Base-by-base conservation (phyloP, 805 yeast genomes). In the Saturnispora kantuleensis region DNA sequence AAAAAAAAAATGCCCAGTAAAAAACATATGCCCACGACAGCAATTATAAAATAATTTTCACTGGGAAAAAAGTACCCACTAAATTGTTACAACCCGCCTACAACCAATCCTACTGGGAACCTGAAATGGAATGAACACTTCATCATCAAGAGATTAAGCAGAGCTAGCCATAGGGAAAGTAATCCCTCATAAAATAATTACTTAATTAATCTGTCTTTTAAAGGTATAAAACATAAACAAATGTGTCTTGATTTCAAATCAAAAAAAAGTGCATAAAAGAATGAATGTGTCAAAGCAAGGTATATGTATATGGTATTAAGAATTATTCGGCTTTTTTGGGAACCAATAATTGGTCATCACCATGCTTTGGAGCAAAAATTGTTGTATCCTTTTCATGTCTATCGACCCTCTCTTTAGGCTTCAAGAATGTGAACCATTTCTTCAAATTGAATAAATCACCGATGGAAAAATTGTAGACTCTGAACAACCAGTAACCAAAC, bases 311-410 rank as follows among this genome's bases (percentile, higher is more conserved):
- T 15, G 12, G n/a, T 18, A 36, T 10, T n/a, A 18, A 12, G n/a
- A 18, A 17, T 18, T 29, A 15, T 33, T 29, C 35, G n/a, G 18
- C 18, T 31, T 49, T 47, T 44, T 56, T 56, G 42, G 62, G 52
- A 51, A 56, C 58, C 38, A 57, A 51, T 43, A 65, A 52, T 31
- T 60, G 56, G 10, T 62, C 63, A 56, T 70, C 75, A 46, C 66
- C 69, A 30, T 66, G 59, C 47, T 65, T 57, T 37, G 63, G 55
- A 32, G 60, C 55, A 56, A 70, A 70, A 44, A 70, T 62, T n/a
- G 67, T 69, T 30, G 64, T 59, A 47, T 69, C 72, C 46, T 67
- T 66, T 53, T 70, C 74, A 48, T 70, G 74, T 65, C 75, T 70
- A 35, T 67, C 72, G 50, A 66, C 63, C 52, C 61, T 63, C 52